Evolutionary conservation across 1,284 basidiomycete genomes (phyloP).

Genomic region (Marasmius fiardii): DNA sequence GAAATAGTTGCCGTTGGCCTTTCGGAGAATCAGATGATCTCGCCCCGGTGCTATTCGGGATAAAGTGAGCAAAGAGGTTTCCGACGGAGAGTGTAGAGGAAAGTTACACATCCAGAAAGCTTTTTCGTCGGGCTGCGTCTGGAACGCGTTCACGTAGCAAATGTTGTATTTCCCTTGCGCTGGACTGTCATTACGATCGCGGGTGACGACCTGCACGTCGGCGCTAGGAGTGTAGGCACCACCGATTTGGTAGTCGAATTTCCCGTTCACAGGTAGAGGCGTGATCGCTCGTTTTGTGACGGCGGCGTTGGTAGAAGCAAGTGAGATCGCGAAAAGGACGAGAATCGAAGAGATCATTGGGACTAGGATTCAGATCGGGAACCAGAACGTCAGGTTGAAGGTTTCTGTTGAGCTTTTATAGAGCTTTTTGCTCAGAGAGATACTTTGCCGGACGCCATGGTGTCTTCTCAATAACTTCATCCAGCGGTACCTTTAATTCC

Average conservation of each 20-base stretch:
- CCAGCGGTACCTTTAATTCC: too few relatives aligned
- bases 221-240: not conserved
- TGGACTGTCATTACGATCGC: constrained; percentile 8
- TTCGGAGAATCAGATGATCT: constrained; percentile 6
- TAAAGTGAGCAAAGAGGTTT: not conserved
- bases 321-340: too few relatives aligned
- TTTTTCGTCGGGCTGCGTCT: constrained; percentile 8
- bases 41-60: not conserved
- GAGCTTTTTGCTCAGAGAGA: too few relatives aligned
- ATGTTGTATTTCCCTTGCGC: constrained; percentile 12
- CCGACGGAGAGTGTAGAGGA: not conserved
- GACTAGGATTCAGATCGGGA: too few relatives aligned
- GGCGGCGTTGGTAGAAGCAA: not conserved
- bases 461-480: too few relatives aligned
- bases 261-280: not conserved
- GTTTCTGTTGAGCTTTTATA: too few relatives aligned
- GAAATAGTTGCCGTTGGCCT: not conserved
- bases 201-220: not conserved
- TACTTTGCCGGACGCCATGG: too few relatives aligned
- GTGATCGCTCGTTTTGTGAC: not conserved
- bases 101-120: constrained; percentile 2
- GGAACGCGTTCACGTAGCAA: constrained; percentile 17
- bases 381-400: too few relatives aligned
- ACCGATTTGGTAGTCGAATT: not conserved
- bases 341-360: too few relatives aligned